A percentile compares a stretch with the other conserved stretches of the same genome.
Evolutionary conservation across 345 rosid genomes (phyloP).

Genomic region (Sonneratia caseolaris): DNA sequence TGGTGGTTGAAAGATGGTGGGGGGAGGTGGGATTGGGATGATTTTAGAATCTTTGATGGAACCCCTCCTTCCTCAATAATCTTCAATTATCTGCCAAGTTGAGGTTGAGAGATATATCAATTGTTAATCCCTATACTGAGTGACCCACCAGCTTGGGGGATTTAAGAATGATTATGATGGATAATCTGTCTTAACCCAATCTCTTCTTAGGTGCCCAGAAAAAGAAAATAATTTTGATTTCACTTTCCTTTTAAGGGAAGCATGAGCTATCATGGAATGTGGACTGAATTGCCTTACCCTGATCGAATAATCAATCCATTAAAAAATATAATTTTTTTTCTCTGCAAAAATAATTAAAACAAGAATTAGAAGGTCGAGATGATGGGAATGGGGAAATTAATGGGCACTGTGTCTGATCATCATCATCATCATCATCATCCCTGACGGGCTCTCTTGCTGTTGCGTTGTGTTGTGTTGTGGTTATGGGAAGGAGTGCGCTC

Average conservation of each 20-base stretch:
- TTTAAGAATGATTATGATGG: not conserved
- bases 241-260: slow-evolving; percentile 10
- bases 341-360: not conserved
- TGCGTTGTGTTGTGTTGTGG: not conserved
- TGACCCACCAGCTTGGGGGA: not conserved
- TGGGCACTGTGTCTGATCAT: not conserved
- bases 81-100: not conserved
- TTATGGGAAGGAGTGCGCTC: no score
- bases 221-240: not conserved
- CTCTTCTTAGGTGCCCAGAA: no score
- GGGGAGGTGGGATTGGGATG: not conserved
- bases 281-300: not conserved
- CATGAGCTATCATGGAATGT: not conserved
- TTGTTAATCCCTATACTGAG: not conserved
- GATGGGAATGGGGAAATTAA: not conserved
- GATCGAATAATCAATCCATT: not conserved
- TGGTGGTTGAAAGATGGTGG: not conserved
- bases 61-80: not conserved
- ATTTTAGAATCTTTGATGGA: not conserved
- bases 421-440: not conserved
- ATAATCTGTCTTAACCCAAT: no score
- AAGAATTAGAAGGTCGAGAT: no score
- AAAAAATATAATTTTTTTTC: not conserved
- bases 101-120: not conserved
- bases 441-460: not conserved